Evolutionary conservation across 805 yeast species (phyloP), one percentile per base, ranked within the genome.

Genomic region (Wickerhamiella brachini): DNA sequence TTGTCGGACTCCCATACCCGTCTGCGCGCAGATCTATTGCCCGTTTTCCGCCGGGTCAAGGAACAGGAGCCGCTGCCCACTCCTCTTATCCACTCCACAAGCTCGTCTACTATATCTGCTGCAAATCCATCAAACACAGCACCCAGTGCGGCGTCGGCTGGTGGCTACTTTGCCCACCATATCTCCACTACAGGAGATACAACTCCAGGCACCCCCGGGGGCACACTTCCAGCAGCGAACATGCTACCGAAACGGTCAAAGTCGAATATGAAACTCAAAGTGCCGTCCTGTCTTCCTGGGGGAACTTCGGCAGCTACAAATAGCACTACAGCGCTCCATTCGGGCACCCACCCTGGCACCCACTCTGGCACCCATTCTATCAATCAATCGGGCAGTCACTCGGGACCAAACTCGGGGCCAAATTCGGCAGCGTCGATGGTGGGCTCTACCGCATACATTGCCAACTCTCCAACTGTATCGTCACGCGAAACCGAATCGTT

Each of bases 21-120:
- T 58, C 69, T 83, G 55, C 71, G 82, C 49, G 78, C 80, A 45
- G 89, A 83, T 54, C 65, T 83, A 57, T 67, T 79, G 43, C 89
- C 88, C 1, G 72, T 81, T 7, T 71, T 80, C 51, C 73, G 81
- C 51, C 68, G 76, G 47, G 69, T 76, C 45, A 83, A 83, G 59
- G 88, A 83, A 46, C 55, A 63, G 66, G 76, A 55, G 75, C 87
- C 86, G 4, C 68, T 82, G 49, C 87, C 87, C 0, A 77, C 83
- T 0, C 87, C 84, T 6, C 74, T 77, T 0, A 63, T 37, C 20
- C 41, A 37, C 20, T 37, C 41, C 7, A 17, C 41, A 37, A 37
- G 24, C 44, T 23, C 20, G 29, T 21, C 24, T 4, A 20, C 17
- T 9, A 20, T 21, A 26, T 20, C 23, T 5, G 10, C 7, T 12